Evolutionary conservation across 805 yeast genomes (phyloP).

Genomic region (Grigorovia jiainica): DNA sequence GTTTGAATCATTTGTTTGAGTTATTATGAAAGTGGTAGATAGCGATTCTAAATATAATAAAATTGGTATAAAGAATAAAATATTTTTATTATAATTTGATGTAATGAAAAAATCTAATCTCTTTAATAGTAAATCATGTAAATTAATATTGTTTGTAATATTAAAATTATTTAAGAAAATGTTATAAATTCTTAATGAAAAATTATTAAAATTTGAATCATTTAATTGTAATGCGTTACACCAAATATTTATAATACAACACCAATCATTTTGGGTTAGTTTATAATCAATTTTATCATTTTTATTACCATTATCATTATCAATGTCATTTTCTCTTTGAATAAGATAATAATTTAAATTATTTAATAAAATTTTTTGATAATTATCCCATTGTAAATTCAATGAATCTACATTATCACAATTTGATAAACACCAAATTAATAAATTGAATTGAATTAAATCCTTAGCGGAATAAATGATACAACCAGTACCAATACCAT

Average conservation of each 20-base stretch:
- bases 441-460: no score
- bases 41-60: constrained; percentile 2
- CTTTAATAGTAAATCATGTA: background rate
- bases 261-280: background rate
- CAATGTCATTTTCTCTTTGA: no score
- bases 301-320: no score
- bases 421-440: background rate
- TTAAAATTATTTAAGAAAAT: background rate
- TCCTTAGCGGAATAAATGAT: no score
- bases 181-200: background rate
- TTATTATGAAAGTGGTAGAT: background rate
- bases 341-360: background rate
- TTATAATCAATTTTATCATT: background rate
- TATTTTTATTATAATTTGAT: background rate
- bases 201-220: background rate
- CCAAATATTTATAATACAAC: background rate
- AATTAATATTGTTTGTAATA: background rate
- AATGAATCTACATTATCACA: background rate
- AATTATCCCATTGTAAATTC: background rate
- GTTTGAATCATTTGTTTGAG: background rate
- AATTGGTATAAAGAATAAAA: background rate
- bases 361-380: background rate
- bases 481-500: no score
- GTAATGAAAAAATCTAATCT: background rate
- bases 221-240: background rate